These are phyloP conservation scores for Naganishia cerealis DNA, from an alignment of 1,284 basidiomycete genomes.

Conservation along the genomic window DNA sequence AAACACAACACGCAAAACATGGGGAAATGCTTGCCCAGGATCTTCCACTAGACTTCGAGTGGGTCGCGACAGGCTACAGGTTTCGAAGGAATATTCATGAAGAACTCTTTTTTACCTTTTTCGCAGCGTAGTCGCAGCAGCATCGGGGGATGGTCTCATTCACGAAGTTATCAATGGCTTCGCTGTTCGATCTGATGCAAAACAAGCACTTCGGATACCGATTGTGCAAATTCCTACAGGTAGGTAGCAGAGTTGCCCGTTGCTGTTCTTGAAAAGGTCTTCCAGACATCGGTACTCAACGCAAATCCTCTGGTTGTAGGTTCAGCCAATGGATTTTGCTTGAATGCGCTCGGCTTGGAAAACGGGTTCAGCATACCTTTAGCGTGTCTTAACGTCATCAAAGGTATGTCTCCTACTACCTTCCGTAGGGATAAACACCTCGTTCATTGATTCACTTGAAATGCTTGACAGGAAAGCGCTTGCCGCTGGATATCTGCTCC, in stretches of 20 bases:
- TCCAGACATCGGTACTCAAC: background rate
- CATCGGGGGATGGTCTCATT: constrained; percentile 86
- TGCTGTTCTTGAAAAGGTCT: background rate
- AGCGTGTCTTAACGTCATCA: constrained; percentile 80
- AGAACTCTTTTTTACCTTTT: constrained; percentile 2
- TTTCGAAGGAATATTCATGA: background rate
- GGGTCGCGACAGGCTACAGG: constrained; percentile 21
- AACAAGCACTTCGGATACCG: constrained; percentile 70
- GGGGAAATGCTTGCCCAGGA: constrained; percentile 69
- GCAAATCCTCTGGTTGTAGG: constrained; percentile 39
- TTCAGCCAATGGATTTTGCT: constrained; percentile 54
- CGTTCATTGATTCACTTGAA: background rate
- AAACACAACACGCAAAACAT: constrained; percentile 71
- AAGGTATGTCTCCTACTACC: constrained; percentile 61
- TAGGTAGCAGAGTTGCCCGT: constrained; percentile 48
- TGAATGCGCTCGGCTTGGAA: constrained; percentile 53
- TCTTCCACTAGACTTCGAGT: constrained; percentile 67
- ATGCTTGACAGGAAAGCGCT: constrained; percentile 66
- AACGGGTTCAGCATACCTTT: constrained; percentile 72
- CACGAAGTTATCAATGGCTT: constrained; percentile 94
- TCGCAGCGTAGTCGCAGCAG: constrained; percentile 66
- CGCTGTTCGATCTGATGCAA: constrained; percentile 68
- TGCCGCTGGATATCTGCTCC: constrained; percentile 68
- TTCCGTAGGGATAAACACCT: background rate
- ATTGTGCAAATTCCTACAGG: constrained; percentile 86